Evolutionary conservation across 106 monocot genomes (phyloP).

Genomic region (Triglochin maritima): DNA sequence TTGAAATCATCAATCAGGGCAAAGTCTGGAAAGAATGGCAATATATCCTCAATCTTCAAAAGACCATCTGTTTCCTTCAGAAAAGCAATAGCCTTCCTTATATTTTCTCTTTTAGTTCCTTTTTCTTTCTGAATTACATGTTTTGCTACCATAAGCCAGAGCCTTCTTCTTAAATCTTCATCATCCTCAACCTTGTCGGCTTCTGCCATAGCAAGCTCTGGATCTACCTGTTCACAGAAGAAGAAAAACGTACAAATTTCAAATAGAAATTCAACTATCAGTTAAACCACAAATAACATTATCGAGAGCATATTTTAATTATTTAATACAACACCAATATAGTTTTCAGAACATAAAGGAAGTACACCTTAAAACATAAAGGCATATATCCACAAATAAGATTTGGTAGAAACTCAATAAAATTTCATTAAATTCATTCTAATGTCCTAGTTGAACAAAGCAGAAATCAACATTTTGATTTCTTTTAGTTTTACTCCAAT

Average conservation of each 20-base stretch:
- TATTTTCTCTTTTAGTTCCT: slow-evolving; percentile 96
- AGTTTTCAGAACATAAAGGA: no score
- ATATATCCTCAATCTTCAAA: slow-evolving; percentile 95
- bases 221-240: slow-evolving; percentile 52
- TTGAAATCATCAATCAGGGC: slow-evolving; percentile 98
- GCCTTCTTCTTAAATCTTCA: slow-evolving; percentile 88
- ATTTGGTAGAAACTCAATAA: no score
- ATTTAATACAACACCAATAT: no score
- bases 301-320: no score
- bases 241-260: not conserved
- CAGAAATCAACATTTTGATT: no score
- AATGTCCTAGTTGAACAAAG: no score
- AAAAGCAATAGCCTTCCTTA: slow-evolving; percentile 95
- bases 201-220: slow-evolving; percentile 99
- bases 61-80: slow-evolving; percentile 94
- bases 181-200: slow-evolving; percentile 99
- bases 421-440: no score
- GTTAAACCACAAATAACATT: no score
- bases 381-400: no score
- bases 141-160: slow-evolving; percentile 98
- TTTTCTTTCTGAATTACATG: slow-evolving; percentile 97
- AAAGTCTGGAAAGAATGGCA: slow-evolving; percentile 98
- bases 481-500: no score
- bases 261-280: no score
- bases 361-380: no score